These are phyloP conservation scores for Solanum rostratum DNA, from an alignment of 257 asterid genomes.

Conservation along the genomic window DNA sequence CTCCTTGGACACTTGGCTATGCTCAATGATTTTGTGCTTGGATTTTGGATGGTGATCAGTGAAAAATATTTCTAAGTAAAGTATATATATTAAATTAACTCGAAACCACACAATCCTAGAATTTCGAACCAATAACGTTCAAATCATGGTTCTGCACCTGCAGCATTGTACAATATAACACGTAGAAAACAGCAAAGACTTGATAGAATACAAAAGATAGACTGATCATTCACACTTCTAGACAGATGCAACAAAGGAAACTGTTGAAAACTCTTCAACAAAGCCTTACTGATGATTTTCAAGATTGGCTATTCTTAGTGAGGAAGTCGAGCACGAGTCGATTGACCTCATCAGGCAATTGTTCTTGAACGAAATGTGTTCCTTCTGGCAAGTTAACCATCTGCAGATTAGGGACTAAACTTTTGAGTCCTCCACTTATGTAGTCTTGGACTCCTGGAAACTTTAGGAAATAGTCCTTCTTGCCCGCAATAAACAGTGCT, in stretches of 20 bases:
- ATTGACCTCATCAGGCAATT: constrained; percentile 41
- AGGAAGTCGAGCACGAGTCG: constrained; percentile 35
- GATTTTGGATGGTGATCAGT: too few species aligned
- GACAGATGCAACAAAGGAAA: not conserved
- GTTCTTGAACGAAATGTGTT: constrained; percentile 72
- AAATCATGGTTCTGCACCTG: too few species aligned
- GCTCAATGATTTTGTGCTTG: too few species aligned
- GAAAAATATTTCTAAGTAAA: too few species aligned
- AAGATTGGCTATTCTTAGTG: constrained; percentile 2
- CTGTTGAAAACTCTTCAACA: not conserved
- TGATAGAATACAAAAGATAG: not conserved
- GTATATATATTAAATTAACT: too few species aligned
- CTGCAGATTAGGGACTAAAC: constrained; percentile 49
- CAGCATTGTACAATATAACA: not conserved
- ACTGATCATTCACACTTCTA: not conserved
- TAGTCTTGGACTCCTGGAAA: constrained; percentile 59
- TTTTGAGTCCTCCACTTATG: constrained; percentile 31
- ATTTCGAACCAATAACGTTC: too few species aligned
- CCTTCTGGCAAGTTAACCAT: constrained; percentile 50
- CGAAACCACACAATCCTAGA: too few species aligned
- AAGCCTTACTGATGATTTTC: not conserved
- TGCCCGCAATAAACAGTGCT: constrained; percentile 59
- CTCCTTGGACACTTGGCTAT: too few species aligned
- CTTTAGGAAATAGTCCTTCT: constrained; percentile 49
- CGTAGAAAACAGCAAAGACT: not conserved